phyloP scores from a whole-genome alignment of 768 basidiomycete species.

The Cystobasidium onofrii region DNA sequence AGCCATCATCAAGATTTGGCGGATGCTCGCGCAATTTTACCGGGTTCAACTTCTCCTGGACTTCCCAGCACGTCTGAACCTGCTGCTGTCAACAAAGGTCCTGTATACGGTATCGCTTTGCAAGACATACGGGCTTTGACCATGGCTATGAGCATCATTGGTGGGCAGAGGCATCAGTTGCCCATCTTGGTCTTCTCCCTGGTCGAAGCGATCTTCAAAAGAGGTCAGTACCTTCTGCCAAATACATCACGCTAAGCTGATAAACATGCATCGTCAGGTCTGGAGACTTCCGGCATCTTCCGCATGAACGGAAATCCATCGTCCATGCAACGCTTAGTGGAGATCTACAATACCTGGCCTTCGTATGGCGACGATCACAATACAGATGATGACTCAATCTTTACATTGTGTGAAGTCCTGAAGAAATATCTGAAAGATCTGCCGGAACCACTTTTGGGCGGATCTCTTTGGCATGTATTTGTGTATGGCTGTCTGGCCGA shows the following conservation, averaged over 20 bases:
- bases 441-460: slow-evolving; percentile 51
- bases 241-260: slow-evolving; percentile 29
- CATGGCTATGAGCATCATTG: slow-evolving; percentile 22
- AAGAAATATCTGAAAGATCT: slow-evolving; percentile 52
- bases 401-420: slow-evolving; percentile 39
- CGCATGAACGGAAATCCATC: slow-evolving; percentile 49
- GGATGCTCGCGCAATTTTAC: background rate
- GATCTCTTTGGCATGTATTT: slow-evolving; percentile 49
- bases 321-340: slow-evolving; percentile 48
- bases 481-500: slow-evolving; percentile 48
- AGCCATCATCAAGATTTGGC: background rate
- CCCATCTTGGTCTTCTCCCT: slow-evolving; percentile 37
- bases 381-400: slow-evolving; percentile 2
- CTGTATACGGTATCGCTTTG: background rate
- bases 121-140: slow-evolving; percentile 9
- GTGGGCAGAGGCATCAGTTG: slow-evolving; percentile 38
- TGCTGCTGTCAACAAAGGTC: background rate
- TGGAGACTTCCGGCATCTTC: slow-evolving; percentile 50
- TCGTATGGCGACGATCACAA: slow-evolving; percentile 27
- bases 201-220: slow-evolving; percentile 52
- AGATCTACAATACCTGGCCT: slow-evolving; percentile 46
- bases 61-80: background rate
- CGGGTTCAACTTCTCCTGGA: background rate
- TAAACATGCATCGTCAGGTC: slow-evolving; percentile 43
- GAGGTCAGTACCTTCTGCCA: slow-evolving; percentile 40